These are phyloP conservation scores for Fusarium sp. DNA, from an alignment of 2,329 filamentous ascomycete species.

Conservation along the genomic window DNA sequence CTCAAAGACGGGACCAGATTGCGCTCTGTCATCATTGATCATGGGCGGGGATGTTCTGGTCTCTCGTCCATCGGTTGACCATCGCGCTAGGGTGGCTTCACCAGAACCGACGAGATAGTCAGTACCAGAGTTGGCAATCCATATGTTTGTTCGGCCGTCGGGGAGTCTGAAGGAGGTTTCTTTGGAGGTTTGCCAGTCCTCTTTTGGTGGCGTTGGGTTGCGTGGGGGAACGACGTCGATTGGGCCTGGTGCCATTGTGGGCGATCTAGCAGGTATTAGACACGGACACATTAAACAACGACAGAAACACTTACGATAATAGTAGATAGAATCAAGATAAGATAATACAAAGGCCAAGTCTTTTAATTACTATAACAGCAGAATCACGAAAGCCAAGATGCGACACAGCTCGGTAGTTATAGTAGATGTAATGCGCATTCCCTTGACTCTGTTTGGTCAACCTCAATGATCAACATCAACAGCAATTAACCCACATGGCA, in stretches of 20 bases:
- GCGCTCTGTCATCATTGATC: slow-evolving; percentile 25
- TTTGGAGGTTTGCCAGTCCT: slow-evolving; percentile 13
- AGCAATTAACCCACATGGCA: not conserved
- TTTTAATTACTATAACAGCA: not conserved
- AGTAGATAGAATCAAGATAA: not conserved
- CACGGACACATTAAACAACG: not conserved
- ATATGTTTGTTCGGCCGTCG: slow-evolving; percentile 18
- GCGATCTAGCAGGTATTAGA: not conserved
- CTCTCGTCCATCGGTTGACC: slow-evolving; percentile 12
- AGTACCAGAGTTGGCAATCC: slow-evolving; percentile 10
- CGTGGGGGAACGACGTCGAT: slow-evolving; percentile 12
- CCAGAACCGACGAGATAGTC: slow-evolving; percentile 19
- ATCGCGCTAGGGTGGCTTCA: slow-evolving; percentile 4
- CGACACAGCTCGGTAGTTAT: not conserved
- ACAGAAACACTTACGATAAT: not conserved
- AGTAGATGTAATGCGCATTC: not conserved
- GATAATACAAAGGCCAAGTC: not conserved
- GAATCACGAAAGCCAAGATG: not conserved
- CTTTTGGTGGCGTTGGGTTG: slow-evolving; percentile 25
- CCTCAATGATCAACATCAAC: not conserved
- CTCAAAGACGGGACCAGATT: slow-evolving; percentile 1
- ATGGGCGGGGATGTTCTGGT: slow-evolving; percentile 20
- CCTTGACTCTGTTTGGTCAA: not conserved
- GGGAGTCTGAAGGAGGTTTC: slow-evolving; percentile 12
- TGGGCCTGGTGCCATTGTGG: slow-evolving; percentile 4